Conservation (phyloP, 352 stramenopile genomes). For the Nothophytophthora sp. region DNA sequence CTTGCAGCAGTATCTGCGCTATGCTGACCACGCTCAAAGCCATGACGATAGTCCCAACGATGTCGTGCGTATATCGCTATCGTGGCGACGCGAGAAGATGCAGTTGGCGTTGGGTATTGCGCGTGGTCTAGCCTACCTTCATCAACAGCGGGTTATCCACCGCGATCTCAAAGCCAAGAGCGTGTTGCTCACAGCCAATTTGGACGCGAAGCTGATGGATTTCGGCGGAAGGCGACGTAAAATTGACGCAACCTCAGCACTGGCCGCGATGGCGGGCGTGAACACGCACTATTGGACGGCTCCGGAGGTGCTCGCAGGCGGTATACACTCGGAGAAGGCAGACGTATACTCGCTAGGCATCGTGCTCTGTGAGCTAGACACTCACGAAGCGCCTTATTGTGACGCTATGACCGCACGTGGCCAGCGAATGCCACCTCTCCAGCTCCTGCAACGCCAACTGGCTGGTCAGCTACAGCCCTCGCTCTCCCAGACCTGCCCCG, state of each 20-base stretch:
- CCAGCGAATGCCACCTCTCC: slow-evolving; percentile 13
- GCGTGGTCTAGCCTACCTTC: slow-evolving; percentile 46
- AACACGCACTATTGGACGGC: slow-evolving; percentile 62
- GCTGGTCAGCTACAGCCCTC: slow-evolving; percentile 26
- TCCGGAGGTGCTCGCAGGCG: slow-evolving; percentile 64
- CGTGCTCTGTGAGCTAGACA: slow-evolving; percentile 58
- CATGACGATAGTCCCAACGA: slow-evolving; percentile 8
- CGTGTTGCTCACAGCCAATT: slow-evolving; percentile 33
- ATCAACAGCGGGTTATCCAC: slow-evolving; percentile 47
- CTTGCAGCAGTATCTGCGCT: slow-evolving; percentile 33
- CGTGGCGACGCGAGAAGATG: slow-evolving; percentile 49
- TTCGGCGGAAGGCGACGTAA: slow-evolving; percentile 21
- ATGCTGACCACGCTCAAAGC: slow-evolving; percentile 5
- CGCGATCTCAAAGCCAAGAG: slow-evolving; percentile 57
- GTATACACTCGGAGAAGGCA: slow-evolving; percentile 43
- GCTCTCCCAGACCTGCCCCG: slow-evolving; percentile 31
- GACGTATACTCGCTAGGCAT: slow-evolving; percentile 83
- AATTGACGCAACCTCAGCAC: slow-evolving; percentile 7
- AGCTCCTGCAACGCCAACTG: slow-evolving; percentile 36
- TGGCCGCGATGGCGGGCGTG: slow-evolving; percentile 12
- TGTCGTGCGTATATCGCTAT: slow-evolving; percentile 25
- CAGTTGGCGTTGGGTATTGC: slow-evolving; percentile 46
- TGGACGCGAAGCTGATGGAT: slow-evolving; percentile 46
- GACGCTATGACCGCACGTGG: slow-evolving; percentile 15
- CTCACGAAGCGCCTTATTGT: slow-evolving; percentile 33